These are phyloP conservation scores for Phaeosphaeriaceae sp. DNA, from an alignment of 2,329 filamentous ascomycete genomes.

Conservation along the genomic window DNA sequence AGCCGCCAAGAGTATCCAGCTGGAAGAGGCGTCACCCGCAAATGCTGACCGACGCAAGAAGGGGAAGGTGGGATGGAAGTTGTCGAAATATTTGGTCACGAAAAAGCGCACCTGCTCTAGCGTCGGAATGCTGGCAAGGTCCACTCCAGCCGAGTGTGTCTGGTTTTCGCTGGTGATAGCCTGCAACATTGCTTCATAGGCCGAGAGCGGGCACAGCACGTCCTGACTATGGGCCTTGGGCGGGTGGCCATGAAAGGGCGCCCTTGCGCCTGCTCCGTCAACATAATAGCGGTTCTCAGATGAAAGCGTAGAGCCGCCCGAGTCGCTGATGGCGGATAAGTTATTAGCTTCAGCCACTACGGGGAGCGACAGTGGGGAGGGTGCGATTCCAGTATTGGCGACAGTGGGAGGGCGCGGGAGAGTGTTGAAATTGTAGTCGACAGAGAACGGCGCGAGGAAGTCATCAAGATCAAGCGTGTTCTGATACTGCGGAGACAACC, in stretches of 20 bases:
- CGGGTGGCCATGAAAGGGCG: slow-evolving; percentile 7
- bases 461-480: slow-evolving; percentile 11
- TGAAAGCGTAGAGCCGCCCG: not conserved
- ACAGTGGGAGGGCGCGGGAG: not conserved
- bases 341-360: not conserved
- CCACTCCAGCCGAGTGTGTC: not conserved
- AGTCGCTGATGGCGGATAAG: not conserved
- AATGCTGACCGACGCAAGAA: slow-evolving; percentile 34
- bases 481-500: slow-evolving; percentile 15
- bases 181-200: slow-evolving; percentile 10
- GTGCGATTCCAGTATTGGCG: not conserved
- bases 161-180: slow-evolving; percentile 1
- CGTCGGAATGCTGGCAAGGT: slow-evolving; percentile 16
- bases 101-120: slow-evolving; percentile 23
- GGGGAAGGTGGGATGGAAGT: slow-evolving; percentile 37
- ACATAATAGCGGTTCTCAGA: slow-evolving; percentile 16
- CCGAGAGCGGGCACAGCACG: not conserved
- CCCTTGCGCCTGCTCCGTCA: slow-evolving; percentile 19
- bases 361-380: not conserved
- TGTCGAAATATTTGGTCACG: slow-evolving; percentile 33
- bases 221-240: not conserved
- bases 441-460: slow-evolving; percentile 3
- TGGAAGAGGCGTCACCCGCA: slow-evolving; percentile 2
- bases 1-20: slow-evolving; percentile 30
- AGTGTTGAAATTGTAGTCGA: slow-evolving; percentile 1